Evolutionary conservation across 2,329 filamentous ascomycete species (phyloP).

Genomic region (Fusarium staphyleae): DNA sequence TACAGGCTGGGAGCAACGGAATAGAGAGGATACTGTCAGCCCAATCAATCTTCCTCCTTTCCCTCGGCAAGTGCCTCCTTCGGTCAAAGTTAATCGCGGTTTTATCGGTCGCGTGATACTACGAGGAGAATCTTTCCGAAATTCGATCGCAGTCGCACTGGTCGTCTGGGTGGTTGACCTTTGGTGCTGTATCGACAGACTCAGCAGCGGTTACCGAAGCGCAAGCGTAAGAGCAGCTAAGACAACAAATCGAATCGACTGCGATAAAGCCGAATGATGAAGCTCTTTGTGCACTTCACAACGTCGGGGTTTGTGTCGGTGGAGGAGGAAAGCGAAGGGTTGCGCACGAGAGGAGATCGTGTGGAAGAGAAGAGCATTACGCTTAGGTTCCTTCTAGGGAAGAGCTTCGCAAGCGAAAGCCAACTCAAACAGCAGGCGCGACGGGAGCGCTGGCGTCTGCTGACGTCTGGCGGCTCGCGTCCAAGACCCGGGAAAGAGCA

Average conservation of each 20-base stretch:
- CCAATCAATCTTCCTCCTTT: constrained; percentile 34
- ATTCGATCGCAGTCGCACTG: neutral
- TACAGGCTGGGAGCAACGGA: constrained; percentile 31
- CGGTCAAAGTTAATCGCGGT: constrained; percentile 20
- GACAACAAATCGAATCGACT: neutral
- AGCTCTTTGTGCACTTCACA: neutral
- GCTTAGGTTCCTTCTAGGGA: constrained; percentile 23
- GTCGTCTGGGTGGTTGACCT: constrained; percentile 1
- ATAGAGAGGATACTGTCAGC: constrained; percentile 29
- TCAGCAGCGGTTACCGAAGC: constrained; percentile 4
- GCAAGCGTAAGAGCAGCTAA: constrained; percentile 10
- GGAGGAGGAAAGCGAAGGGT: neutral
- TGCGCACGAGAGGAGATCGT: constrained; percentile 9
- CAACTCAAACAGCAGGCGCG: constrained; percentile 15
- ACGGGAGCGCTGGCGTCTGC: constrained; percentile 30
- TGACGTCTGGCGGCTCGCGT: constrained; percentile 29
- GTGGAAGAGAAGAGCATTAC: constrained; percentile 19
- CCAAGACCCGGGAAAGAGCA: constrained; percentile 30
- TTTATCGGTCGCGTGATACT: constrained; percentile 4
- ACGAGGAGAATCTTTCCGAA: neutral
- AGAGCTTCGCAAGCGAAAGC: constrained; percentile 38
- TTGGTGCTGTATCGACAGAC: constrained; percentile 12
- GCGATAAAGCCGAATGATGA: neutral
- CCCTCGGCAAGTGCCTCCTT: constrained; percentile 20
- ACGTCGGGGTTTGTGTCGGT: neutral